Evolutionary conservation across 768 basidiomycete species (phyloP), one percentile per base, ranked within the genome.

Genomic region (Neoboletus subvelutipes): DNA sequence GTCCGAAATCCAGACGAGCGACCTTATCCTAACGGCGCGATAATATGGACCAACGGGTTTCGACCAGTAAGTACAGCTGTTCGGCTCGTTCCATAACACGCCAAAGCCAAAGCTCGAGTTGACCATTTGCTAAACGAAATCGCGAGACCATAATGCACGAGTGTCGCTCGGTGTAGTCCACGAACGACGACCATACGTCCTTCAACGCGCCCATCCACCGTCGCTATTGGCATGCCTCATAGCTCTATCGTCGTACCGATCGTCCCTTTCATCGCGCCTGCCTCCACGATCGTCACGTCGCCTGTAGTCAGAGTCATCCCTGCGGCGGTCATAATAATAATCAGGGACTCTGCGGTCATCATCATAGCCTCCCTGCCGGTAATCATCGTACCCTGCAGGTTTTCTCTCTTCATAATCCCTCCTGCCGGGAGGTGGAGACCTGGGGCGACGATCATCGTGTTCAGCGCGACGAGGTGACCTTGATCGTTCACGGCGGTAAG

Each of bases 311-410:
- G 69, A 58, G 71, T 88, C 87, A 73, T 91, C 88, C 85, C 88
- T 88, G 78, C 87, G 87, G 71, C 90, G 88, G 74, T 90, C 88
- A 86, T 86, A 85, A 85, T 87, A 84, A 80, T 82, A 83, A 81
- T 90, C 87, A 85, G 87, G 87, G 73, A 77, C 82, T 85, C 83
- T 85, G 78, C 83, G 87, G 75, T 86, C 86, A 85, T 89, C 87
- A 84, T 85, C 75, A 64, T 79, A 84, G 69, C 83, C 85, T 69
- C 87, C 88, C 76, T 90, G 86, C 74, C 90, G 86, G 75, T 84
- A 80, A 83, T 90, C 87, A 84, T 92, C 90, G 85, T 91, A 90
- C 85, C 88, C 89, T 86, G 88, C 87, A 85, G 88, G 83, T 82
- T 87, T 87, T 83, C 80, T 85, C 76, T 91, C 88, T 79, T 91